These are phyloP conservation scores for Mycena epipterygia DNA, from an alignment of 768 basidiomycete genomes.

Conservation along the genomic window DNA sequence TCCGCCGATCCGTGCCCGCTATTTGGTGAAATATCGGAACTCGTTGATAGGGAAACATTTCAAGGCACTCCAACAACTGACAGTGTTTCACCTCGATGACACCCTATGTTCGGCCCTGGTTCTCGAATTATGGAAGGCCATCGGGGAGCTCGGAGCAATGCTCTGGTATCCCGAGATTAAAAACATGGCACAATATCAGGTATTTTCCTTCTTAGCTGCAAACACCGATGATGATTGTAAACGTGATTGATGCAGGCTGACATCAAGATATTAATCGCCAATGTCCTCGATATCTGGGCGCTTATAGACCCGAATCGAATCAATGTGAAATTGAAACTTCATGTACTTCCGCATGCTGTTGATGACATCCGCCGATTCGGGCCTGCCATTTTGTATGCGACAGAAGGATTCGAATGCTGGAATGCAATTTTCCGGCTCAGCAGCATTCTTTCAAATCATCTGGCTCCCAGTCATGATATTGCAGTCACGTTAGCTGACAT, in stretches of 20 bases:
- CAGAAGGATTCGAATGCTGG: slow-evolving; percentile 10
- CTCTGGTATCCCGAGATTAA: slow-evolving; percentile 49
- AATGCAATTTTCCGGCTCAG: slow-evolving; percentile 5
- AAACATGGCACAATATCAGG: slow-evolving; percentile 44
- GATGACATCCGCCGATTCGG: slow-evolving; percentile 11
- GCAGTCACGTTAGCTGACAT: slow-evolving; percentile 6
- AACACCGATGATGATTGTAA: background rate
- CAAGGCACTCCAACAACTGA: slow-evolving; percentile 48
- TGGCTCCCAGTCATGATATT: slow-evolving; percentile 5
- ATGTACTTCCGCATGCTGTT: background rate
- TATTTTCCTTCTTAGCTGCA: slow-evolving; percentile 15
- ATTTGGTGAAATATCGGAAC: slow-evolving; percentile 51
- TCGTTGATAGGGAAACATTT: slow-evolving; percentile 53
- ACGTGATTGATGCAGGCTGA: slow-evolving; percentile 1
- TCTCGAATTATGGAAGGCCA: slow-evolving; percentile 47
- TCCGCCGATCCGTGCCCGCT: slow-evolving; percentile 42
- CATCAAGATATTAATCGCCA: slow-evolving; percentile 35
- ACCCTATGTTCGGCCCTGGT: slow-evolving; percentile 30
- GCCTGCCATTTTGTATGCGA: background rate
- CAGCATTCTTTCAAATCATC: slow-evolving; percentile 11
- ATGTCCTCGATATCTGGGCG: slow-evolving; percentile 40
- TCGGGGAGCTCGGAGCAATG: slow-evolving; percentile 46
- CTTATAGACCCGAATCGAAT: slow-evolving; percentile 43
- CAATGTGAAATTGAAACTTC: slow-evolving; percentile 17
- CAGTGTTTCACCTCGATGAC: slow-evolving; percentile 45